Base-by-base conservation (phyloP, 441 rosid species). In the Adansonia grandidieri region DNA sequence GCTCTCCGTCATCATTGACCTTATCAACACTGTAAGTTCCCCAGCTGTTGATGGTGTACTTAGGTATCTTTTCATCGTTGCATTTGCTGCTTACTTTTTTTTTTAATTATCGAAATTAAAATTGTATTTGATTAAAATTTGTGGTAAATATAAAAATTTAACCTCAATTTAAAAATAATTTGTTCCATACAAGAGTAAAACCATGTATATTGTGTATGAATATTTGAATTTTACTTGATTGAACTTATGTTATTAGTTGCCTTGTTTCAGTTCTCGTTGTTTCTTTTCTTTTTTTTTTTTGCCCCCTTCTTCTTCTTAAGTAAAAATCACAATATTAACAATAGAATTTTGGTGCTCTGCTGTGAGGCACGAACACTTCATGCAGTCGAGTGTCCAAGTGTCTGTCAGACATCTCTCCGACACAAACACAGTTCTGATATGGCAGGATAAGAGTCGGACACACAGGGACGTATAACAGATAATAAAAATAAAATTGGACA, bases 1-100 rank as follows among this genome's bases (percentile, higher is more conserved):
- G 91, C 94, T 96, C 70, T 87, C 94, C 32, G 93, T 96, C 51
- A 86, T 94, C 80, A 78, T 92, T 42, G 98, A 94, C 89, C 97
- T 94, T 82, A 92, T 94, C 80, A 89, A 87, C 78, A 92, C 97
- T 60, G 98, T 94, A 83, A 92, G 91, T 76, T 78, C 47, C 78
- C n/a, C 60, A 71, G 9, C 58, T 15, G 51, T 74, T 79, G 45
- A 19, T 82, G 8, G 37, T 7, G 60, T 40, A 53, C 44, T 14
- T 20, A 13, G 54, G n/a, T 22, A 3, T 19, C 44, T 7, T 74
- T 74, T 74, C 45, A 4, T 71, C 54, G 62, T 40, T 28, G 75
- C 48, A 40, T 71, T 71, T 53, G 60, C 57, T 6, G 19, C 48
- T 64, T 37, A 13, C 42, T 7, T 8, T 4, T 10, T 15, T 10